Conservation (phyloP, 2,329 filamentous ascomycete species). For the Cercospora berteroae region DNA sequence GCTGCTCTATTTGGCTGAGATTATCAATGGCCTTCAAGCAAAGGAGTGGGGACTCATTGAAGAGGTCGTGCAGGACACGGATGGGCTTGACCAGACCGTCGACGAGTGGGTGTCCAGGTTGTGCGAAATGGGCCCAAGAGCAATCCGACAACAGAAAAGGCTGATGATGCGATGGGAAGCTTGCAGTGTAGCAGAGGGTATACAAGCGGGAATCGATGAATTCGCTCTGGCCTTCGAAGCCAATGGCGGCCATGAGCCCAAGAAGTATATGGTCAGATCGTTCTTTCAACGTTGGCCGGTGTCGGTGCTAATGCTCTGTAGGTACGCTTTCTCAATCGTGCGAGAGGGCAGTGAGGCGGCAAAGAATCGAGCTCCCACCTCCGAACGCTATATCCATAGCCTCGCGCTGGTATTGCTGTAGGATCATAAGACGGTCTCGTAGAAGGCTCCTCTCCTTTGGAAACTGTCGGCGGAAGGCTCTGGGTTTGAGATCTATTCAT, state of each 20-base stretch:
- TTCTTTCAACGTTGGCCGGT: background rate
- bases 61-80: conserved; percentile 33
- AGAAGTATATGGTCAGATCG: conserved; percentile 24
- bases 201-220: conserved; percentile 29
- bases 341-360: background rate
- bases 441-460: background rate
- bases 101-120: conserved; percentile 36
- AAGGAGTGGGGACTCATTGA: conserved; percentile 41
- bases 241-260: conserved; percentile 30
- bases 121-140: conserved; percentile 35
- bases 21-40: conserved; percentile 35
- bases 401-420: background rate
- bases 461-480: background rate
- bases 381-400: background rate
- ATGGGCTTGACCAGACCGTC: conserved; percentile 35
- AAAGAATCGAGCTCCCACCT: background rate
- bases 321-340: background rate
- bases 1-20: conserved; percentile 41
- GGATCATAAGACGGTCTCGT: background rate
- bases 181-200: conserved; percentile 25
- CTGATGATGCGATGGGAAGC: conserved; percentile 33
- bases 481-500: background rate
- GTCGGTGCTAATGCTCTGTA: background rate
- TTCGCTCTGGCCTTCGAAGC: conserved; percentile 23
- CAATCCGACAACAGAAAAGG: conserved; percentile 39